A percentile compares a stretch with the other conserved stretches of the same genome.
Conservation (phyloP, 768 basidiomycete genomes). For the Phanerochaete sordida region DNA sequence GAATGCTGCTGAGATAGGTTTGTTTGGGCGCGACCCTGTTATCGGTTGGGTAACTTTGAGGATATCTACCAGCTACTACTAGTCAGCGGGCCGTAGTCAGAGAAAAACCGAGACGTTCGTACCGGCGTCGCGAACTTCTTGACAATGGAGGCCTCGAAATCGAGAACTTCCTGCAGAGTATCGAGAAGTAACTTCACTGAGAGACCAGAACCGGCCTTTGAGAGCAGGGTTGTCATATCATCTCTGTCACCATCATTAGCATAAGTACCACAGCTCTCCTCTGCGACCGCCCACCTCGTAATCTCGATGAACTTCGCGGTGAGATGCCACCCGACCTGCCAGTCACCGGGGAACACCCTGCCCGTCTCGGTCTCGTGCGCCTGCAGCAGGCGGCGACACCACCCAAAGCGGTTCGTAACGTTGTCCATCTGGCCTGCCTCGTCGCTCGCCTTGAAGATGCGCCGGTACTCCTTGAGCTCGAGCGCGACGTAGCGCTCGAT, state of each 20-base stretch:
- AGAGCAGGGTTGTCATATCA: conserved; percentile 76
- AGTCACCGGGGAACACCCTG: conserved; percentile 76
- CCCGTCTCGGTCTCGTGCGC: conserved; percentile 87
- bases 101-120: conserved; percentile 14
- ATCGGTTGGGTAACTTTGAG: conserved; percentile 48
- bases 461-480: conserved; percentile 92
- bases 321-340: conserved; percentile 83
- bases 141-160: conserved; percentile 81
- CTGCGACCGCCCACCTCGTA: conserved; percentile 57
- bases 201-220: conserved; percentile 70
- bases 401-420: conserved; percentile 86
- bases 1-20: conserved; percentile 83
- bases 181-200: conserved; percentile 82
- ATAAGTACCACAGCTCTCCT: background rate
- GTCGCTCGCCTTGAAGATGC: conserved; percentile 89
- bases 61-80: conserved; percentile 58
- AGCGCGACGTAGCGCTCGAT: conserved; percentile 87
- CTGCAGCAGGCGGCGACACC: conserved; percentile 85
- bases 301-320: conserved; percentile 86
- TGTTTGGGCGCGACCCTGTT: conserved; percentile 47
- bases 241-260: conserved; percentile 45
- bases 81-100: conserved; percentile 1
- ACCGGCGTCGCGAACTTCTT: conserved; percentile 83
- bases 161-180: conserved; percentile 77
- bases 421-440: conserved; percentile 98